Conservation (phyloP, 768 basidiomycete species). For the Rhodocollybia butyracea region DNA sequence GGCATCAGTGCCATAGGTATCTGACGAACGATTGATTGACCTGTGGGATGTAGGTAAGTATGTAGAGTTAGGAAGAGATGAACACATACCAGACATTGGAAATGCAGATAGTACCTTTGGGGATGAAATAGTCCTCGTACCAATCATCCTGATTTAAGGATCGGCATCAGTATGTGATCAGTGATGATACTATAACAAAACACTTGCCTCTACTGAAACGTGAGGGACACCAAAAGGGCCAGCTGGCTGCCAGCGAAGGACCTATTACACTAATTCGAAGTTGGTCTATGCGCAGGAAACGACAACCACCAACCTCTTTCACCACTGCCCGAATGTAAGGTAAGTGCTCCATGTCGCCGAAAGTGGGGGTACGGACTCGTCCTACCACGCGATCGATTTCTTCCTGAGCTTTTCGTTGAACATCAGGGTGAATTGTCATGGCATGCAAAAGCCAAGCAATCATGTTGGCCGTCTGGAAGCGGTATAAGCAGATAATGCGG, state of each 20-base stretch:
- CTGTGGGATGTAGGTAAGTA: not conserved
- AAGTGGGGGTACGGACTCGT: not conserved
- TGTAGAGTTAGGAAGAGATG: not conserved
- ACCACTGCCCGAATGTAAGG: constrained; percentile 2
- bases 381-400: constrained; percentile 6
- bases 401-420: not conserved
- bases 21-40: constrained; percentile 1
- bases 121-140: constrained; percentile 6
- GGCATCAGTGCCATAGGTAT: constrained; percentile 1
- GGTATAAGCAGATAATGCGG: not conserved
- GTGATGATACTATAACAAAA: not conserved
- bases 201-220: not conserved
- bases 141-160: not conserved
- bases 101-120: not conserved
- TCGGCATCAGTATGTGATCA: too few relatives aligned
- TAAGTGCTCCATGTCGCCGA: constrained; percentile 3
- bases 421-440: constrained; percentile 1
- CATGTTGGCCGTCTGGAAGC: not conserved
- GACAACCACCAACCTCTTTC: constrained; percentile 1
- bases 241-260: constrained; percentile 4
- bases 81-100: not conserved
- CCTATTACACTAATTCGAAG: not conserved
- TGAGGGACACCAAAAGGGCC: constrained; percentile 2
- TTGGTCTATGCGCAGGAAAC: too few relatives aligned
- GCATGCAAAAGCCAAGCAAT: not conserved